Conservation (phyloP, 2,329 filamentous ascomycete genomes). For the Cadophora sp. region DNA sequence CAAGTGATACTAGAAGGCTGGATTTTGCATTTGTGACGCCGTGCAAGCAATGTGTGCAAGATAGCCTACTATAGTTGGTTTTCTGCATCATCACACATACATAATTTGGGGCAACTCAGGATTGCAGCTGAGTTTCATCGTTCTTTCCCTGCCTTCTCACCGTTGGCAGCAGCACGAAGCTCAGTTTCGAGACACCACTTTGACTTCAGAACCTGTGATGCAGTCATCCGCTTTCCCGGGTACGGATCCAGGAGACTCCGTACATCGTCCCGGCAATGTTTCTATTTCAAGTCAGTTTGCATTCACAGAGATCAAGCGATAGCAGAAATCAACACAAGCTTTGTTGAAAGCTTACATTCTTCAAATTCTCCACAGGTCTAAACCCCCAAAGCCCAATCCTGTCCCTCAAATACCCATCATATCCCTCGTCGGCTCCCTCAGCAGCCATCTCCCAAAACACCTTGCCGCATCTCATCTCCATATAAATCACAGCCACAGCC, state of each 20-base stretch:
- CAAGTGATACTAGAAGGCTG: too few species aligned
- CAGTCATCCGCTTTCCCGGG: conserved; percentile 4
- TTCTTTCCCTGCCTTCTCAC: background rate
- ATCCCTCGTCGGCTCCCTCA: conserved; percentile 22
- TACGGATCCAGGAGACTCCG: conserved; percentile 11
- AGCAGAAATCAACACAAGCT: background rate
- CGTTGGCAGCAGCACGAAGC: background rate
- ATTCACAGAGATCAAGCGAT: background rate
- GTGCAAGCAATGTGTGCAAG: too few species aligned
- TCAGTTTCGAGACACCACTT: conserved; percentile 12
- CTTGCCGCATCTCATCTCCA: conserved; percentile 23
- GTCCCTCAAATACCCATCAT: conserved; percentile 22
- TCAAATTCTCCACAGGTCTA: conserved; percentile 24
- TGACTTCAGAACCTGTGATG: conserved; percentile 6
- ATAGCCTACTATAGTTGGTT: too few species aligned
- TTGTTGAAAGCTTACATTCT: conserved; percentile 7
- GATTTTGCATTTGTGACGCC: too few species aligned
- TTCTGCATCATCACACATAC: background rate
- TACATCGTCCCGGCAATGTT: conserved; percentile 14
- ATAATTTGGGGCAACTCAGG: background rate
- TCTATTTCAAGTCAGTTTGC: background rate
- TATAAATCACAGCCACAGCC: conserved; percentile 19
- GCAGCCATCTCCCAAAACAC: conserved; percentile 21
- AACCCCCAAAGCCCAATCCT: conserved; percentile 19
- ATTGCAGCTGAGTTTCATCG: background rate